Base-by-base conservation (phyloP, 495 filamentous ascomycete genomes). In the Margaritispora aquatica region DNA sequence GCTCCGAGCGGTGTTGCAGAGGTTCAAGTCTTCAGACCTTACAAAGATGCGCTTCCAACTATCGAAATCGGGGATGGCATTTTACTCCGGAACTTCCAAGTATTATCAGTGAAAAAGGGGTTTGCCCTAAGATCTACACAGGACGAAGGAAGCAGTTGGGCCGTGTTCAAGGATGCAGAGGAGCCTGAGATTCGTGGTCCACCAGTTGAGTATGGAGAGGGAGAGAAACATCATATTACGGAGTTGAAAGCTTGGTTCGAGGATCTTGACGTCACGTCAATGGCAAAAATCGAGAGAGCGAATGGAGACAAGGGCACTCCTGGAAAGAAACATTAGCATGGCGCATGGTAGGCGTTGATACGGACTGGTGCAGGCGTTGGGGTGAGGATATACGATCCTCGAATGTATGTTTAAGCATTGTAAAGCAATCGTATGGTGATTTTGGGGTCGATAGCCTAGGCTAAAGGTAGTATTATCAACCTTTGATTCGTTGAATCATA, bases 1-100 rank as follows among this genome's bases (percentile, higher is more conserved):
- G 75, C 73, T 0, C 77, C 79, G 0, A 65, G 62, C 22, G 54
- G 61, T 0, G 78, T 82, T 1, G 72, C 71, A 1, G 76, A 81
- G 60, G 88, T 89, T 0, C 84, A 88, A 57, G 75, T 96, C 17
- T 89, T 89, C 69, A 82, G 90, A 4, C 86, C 89, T 0, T 84
- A 86, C 66, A 86, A 85, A 63, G 79, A 80, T 13, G 80, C 84
- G 0, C 74, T 97, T 1, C 94, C 94, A 0, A 66, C 77, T 4
- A 75, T 90, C 23, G 73, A 76, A 2, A 77, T 79, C 17, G 94
- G 94, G 8, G 87, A 94, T 62, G 83, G 85, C 1, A 75, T 96
- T 21, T 70, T 98, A 36, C 77, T 98, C 13, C 80, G 87, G 5
- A 77, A 84, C 41, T 91, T 97, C 65, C 80, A 78, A 55, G 88